phyloP scores from a whole-genome alignment of 441 rosid species.

The Adansonia grandidieri region DNA sequence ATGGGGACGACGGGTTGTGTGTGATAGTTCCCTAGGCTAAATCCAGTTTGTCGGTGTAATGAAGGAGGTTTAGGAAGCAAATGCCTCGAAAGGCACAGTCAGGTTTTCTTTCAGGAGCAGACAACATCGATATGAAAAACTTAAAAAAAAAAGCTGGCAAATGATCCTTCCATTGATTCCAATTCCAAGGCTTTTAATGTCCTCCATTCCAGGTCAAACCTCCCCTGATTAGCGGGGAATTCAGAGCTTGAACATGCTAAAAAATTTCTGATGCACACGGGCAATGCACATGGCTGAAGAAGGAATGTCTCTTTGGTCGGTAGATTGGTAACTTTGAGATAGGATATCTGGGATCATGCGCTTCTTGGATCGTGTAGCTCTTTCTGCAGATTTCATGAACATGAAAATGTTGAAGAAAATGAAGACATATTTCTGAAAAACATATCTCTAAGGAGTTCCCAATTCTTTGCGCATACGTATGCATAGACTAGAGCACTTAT shows the following conservation, averaged over 20 bases:
- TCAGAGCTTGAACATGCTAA: background rate
- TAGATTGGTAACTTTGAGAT: background rate
- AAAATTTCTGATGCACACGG: background rate
- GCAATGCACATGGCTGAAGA: slow-evolving; percentile 28
- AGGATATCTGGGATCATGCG: slow-evolving; percentile 56
- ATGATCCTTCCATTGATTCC: background rate
- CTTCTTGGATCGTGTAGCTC: slow-evolving; percentile 56
- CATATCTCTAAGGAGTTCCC: background rate
- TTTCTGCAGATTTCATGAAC: background rate
- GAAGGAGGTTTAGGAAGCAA: slow-evolving; percentile 50
- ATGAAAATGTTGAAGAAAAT: background rate
- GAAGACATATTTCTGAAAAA: background rate
- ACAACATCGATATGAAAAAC: slow-evolving; percentile 22
- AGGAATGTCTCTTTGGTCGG: slow-evolving; percentile 48
- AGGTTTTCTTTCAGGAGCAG: slow-evolving; percentile 40
- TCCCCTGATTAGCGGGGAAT: background rate
- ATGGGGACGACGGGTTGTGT: slow-evolving; percentile 23
- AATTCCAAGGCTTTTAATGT: slow-evolving; percentile 3
- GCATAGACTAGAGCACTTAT: background rate
- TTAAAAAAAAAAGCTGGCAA: background rate
- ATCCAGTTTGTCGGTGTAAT: slow-evolving; percentile 47
- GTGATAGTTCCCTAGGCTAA: slow-evolving; percentile 44
- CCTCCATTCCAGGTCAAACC: slow-evolving; percentile 12
- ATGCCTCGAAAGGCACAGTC: slow-evolving; percentile 41
- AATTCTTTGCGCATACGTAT: background rate